Conservation (phyloP, 163 green algal genomes). For the Chlamydomonas reinhardtii region DNA sequence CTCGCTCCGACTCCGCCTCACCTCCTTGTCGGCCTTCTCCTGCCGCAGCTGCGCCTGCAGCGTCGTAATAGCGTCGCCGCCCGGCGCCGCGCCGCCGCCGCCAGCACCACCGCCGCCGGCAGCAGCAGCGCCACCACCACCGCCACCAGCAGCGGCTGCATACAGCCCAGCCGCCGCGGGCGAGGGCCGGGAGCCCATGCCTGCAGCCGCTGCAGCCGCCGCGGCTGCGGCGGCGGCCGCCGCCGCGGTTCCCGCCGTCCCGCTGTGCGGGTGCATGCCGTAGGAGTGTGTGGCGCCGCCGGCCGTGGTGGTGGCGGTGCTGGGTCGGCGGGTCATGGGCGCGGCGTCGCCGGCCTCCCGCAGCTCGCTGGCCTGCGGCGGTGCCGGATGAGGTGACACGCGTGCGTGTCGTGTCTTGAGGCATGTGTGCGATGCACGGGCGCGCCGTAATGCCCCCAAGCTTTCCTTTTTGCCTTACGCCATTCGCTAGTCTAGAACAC, state of each 20-base stretch:
- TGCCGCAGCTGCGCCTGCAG: conserved; percentile 23
- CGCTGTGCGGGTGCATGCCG: conserved; percentile 6
- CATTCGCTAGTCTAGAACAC: no score
- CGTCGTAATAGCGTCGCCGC: neutral
- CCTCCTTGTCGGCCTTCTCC: conserved; percentile 42
- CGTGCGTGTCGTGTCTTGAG: no score
- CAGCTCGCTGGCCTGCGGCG: conserved; percentile 6
- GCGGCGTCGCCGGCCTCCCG: neutral
- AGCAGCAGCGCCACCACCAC: neutral
- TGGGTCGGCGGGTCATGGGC: neutral
- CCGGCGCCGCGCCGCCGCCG: neutral
- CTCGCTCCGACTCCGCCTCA: neutral
- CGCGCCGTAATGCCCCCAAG: no score
- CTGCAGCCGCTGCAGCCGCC: neutral
- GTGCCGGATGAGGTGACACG: no score
- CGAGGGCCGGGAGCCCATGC: neutral
- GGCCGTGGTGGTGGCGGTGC: neutral
- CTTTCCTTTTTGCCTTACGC: no score
- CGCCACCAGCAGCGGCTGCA: neutral
- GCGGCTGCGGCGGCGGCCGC: neutral
- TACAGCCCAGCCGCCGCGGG: neutral
- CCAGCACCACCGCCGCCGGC: neutral
- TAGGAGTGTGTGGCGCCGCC: conserved; percentile 10
- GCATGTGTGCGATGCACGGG: no score
- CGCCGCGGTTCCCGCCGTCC: neutral